Percentiles rank a stretch among this genome's conserved stretches.
phyloP scores from a whole-genome alignment of 73 alveolate species.

The Symbiodinium natans region DNA sequence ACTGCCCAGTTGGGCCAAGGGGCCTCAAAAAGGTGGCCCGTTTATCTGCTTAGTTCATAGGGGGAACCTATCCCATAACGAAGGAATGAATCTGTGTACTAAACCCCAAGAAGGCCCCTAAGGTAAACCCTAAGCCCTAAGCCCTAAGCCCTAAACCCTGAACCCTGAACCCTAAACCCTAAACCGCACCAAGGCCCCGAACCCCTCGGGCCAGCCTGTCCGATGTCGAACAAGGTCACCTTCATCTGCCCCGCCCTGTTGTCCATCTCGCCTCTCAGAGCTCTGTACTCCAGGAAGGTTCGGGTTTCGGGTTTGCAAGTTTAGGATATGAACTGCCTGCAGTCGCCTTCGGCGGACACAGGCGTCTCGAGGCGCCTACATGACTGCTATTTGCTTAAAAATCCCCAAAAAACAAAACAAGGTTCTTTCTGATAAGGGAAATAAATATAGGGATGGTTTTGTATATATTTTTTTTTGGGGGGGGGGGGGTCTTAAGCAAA shows the following conservation, averaged over 20 bases:
- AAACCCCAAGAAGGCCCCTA: too few relatives aligned
- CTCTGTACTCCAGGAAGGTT: not conserved
- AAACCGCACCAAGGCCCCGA: not conserved
- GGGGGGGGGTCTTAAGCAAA: too few relatives aligned
- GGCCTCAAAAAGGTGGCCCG: not conserved
- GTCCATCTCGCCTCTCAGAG: slow-evolving; percentile 40
- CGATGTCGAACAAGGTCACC: slow-evolving; percentile 64
- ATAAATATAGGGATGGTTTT: too few relatives aligned
- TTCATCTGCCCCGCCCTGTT: slow-evolving; percentile 52
- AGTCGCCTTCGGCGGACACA: not conserved
- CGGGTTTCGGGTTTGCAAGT: too few relatives aligned
- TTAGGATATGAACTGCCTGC: not conserved
- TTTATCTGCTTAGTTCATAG: too few relatives aligned
- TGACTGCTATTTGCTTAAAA: not conserved
- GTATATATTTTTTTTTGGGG: too few relatives aligned
- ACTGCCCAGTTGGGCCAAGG: too few relatives aligned
- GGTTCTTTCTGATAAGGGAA: too few relatives aligned
- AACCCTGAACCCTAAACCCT: not conserved
- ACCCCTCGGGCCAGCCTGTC: not conserved
- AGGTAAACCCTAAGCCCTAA: not conserved
- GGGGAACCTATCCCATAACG: too few relatives aligned
- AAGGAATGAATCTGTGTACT: too few relatives aligned
- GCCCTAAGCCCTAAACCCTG: not conserved
- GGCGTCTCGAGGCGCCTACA: not conserved
- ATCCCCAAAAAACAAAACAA: not conserved